Evolutionary conservation across 2,329 filamentous ascomycete species (phyloP), one percentile per base, ranked within the genome.

Genomic region (Mollisiaceae sp.): DNA sequence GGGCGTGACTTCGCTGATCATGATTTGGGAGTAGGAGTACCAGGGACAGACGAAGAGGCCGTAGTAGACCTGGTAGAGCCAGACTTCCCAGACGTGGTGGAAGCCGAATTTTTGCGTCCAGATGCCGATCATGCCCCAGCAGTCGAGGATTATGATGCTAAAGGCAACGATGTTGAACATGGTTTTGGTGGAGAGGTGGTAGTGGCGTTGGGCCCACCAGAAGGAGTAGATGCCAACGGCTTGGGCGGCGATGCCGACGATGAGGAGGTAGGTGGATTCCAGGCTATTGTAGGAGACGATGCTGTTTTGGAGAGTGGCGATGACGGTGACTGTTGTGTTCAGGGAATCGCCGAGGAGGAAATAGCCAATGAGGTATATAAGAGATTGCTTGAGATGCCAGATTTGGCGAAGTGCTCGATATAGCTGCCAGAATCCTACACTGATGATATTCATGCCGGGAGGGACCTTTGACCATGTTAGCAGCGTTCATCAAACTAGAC

Each of bases 11-110:
- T 90, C 89, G 2, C 84, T 86, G 69, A 91, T 91, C 83, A 91
- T 88, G 71, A 88, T 90, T 74, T 91, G 88, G 0, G 83, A 86
- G 76, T 91, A 91, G 57, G 85, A 87, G 75, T 90, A 91, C 88
- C 88, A 91, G 0, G 88, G 88, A 68, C 88, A 89, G 8, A 90
- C 85, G 56, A 90, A 83, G 0, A 91, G 78, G 0, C 89, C 88
- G 70, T 90, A 91, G 69, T 87, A 89, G 9, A 76, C 77, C 68
- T 82, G 80, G 66, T 81, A 82, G 0, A 80, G 59, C 80, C 80
- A 82, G 27, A 82, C 71, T 65, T 82, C 80, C 80, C 80, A 82
- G 22, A 77, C 74, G 50, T 82, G 77, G 64, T 81, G 78, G 73
- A 82, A 82, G 0, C 80, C 80, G 38, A 82, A 80, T 11, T 72